Evolutionary conservation across 768 basidiomycete species (phyloP), one percentile per base, ranked within the genome.

Genomic region (Collybiopsis luxurians): DNA sequence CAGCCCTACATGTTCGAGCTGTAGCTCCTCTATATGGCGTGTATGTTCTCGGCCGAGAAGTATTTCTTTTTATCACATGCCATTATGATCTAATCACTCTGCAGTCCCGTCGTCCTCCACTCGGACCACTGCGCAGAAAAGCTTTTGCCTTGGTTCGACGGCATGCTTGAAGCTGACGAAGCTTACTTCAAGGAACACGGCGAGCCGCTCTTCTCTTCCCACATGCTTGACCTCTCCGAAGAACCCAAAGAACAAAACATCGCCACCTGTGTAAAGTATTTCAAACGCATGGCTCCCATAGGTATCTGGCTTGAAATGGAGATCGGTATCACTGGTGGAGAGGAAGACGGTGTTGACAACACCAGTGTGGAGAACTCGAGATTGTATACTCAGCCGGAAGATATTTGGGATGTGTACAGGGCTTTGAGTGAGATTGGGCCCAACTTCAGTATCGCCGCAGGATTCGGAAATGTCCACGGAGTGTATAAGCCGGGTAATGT

Each of bases 401-500:
- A 99, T 64, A 86, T 99, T 66, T 96, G 78, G 66, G 95, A 98
- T 51, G 91, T 99, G 60, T 81, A 96, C 81, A 71, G 79, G 55
- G 90, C 92, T n/a, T 75, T 99, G 64, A 83, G 75, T 76, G 75
- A 82, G 63, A 89, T 99, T 71, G 78, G 89, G 56, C 91, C 92
- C 71, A 92, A 92, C 78, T 99, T 99, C 78, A 92, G 89, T 64
- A 98, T 98, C 68, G 97, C 97, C 30, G 97, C 97, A 64, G 96
- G 89, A 17, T 98, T 98, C 70, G 97, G 97, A 36, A 98, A 99
- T 75, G 97, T 98, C 30, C 96, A 99, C 72, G 96, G 96, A 68
- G 96, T 99, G 51, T 99, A 99, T 83, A 98, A 97, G 79, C 93
- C 95, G 40, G 97, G 97, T 59, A 99, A 99, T 73, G 97, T 99